Evolutionary conservation across 306 rosid species (phyloP).

Genomic region (Comarum palustre): DNA sequence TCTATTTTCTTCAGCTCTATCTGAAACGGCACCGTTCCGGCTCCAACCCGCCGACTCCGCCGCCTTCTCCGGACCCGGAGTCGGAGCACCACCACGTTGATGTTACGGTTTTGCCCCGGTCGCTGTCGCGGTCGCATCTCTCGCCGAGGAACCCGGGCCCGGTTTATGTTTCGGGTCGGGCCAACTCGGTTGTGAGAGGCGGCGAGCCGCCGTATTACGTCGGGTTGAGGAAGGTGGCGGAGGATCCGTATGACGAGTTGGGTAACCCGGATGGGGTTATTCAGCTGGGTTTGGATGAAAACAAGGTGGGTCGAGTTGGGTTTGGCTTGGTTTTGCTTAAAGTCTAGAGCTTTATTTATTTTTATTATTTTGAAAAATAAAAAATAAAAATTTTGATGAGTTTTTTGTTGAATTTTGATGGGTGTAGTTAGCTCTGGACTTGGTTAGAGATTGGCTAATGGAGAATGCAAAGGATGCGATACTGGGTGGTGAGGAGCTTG

Average conservation of each 20-base stretch:
- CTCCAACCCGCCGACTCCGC: slow-evolving; percentile 29
- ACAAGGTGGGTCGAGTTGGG: slow-evolving; percentile 51
- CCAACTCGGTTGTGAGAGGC: slow-evolving; percentile 32
- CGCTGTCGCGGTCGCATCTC: slow-evolving; percentile 50
- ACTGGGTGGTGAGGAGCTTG: slow-evolving; percentile 37
- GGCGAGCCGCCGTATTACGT: slow-evolving; percentile 48
- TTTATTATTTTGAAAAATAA: background rate
- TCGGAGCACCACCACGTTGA: slow-evolving; percentile 14
- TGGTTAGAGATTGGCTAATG: slow-evolving; percentile 62
- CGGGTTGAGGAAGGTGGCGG: slow-evolving; percentile 47
- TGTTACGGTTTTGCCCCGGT: slow-evolving; percentile 39
- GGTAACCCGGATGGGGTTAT: slow-evolving; percentile 65
- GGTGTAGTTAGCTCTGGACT: slow-evolving; percentile 58
- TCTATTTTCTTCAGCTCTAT: slow-evolving; percentile 74
- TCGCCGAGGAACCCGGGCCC: slow-evolving; percentile 45
- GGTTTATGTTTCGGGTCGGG: slow-evolving; percentile 52
- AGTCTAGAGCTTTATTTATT: background rate
- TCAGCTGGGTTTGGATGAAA: slow-evolving; percentile 65
- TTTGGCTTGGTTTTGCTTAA: slow-evolving; percentile 1
- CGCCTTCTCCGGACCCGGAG: slow-evolving; percentile 31
- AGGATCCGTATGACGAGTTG: slow-evolving; percentile 56
- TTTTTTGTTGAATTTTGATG: background rate
- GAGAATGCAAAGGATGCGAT: slow-evolving; percentile 47
- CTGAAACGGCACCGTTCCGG: slow-evolving; percentile 50
- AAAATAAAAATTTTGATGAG: too few relatives aligned